Percentiles rank a stretch among this genome's conserved stretches.
phyloP scores from a whole-genome alignment of 2,329 filamentous ascomycete species.

The Ophiostoma pallidulum region DNA sequence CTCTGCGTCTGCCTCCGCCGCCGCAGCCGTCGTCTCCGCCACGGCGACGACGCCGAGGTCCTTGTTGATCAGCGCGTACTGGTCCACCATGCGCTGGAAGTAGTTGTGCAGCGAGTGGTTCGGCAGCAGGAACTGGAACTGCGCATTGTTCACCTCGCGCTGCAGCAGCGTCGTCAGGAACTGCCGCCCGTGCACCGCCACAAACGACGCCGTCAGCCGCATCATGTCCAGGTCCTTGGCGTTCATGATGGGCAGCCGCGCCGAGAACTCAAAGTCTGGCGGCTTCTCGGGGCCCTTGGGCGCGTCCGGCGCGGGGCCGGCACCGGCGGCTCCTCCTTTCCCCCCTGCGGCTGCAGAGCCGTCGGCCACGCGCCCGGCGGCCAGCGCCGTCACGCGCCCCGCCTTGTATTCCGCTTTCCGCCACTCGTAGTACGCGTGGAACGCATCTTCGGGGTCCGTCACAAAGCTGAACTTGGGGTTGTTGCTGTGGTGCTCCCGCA shows the following conservation, averaged over 20 bases:
- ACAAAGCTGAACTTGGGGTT: constrained; percentile 93
- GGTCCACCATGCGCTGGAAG: constrained; percentile 84
- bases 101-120: constrained; percentile 96
- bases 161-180: constrained; percentile 88
- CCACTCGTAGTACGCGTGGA: constrained; percentile 85
- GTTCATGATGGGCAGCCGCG: constrained; percentile 94
- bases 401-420: constrained; percentile 75
- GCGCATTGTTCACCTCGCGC: constrained; percentile 79
- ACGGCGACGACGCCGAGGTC: constrained; percentile 7
- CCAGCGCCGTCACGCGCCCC: constrained; percentile 70
- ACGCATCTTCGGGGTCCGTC: constrained; percentile 69
- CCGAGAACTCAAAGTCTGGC: constrained; percentile 82
- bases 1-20: no score
- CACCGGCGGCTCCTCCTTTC: constrained; percentile 35
- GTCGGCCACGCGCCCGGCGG: constrained; percentile 64
- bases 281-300: constrained; percentile 78
- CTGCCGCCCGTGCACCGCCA: constrained; percentile 82
- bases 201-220: constrained; percentile 76
- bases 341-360: constrained; percentile 19
- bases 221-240: constrained; percentile 77
- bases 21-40: background rate
- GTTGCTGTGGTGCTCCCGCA: constrained; percentile 72
- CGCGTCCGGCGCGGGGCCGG: no score
- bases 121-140: constrained; percentile 91
- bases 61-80: constrained; percentile 70